Percentiles rank a stretch among this genome's conserved stretches.
phyloP scores from a whole-genome alignment of 2,329 filamentous ascomycete genomes.

The Arthrobotrys megalospora region DNA sequence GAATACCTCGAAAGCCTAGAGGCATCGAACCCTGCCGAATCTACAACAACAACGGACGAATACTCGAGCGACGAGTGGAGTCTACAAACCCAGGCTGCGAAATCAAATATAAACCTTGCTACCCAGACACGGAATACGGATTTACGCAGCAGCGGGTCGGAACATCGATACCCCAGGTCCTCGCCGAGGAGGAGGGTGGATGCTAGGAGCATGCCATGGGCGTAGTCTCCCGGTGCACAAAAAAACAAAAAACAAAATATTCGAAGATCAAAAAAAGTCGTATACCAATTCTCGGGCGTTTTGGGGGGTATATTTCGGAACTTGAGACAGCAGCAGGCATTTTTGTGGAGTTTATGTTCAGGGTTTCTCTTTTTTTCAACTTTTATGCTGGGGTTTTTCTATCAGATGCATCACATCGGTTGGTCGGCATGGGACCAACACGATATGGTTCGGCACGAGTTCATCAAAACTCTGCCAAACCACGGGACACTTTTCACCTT shows the following conservation, averaged over 20 bases:
- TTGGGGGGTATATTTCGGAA: too few species aligned
- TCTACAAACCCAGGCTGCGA: constrained; percentile 3
- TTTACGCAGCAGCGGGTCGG: constrained; percentile 7
- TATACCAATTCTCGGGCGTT: too few species aligned
- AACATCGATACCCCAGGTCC: constrained; percentile 13
- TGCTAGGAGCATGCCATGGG: neutral
- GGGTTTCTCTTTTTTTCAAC: neutral
- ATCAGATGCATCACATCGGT: too few species aligned
- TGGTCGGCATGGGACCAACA: neutral
- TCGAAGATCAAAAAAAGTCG: neutral
- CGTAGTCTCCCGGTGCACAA: neutral
- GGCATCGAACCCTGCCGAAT: constrained; percentile 3
- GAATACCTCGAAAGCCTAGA: constrained; percentile 23
- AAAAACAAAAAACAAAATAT: constrained; percentile 1
- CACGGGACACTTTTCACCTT: neutral
- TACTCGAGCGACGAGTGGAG: constrained; percentile 6
- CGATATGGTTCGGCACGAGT: neutral
- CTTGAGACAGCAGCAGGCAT: too few species aligned
- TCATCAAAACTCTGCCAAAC: too few species aligned
- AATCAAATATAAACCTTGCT: constrained; percentile 2
- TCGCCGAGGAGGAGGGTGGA: constrained; percentile 1
- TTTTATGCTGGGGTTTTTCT: too few species aligned
- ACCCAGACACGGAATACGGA: neutral
- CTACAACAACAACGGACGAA: constrained; percentile 2
- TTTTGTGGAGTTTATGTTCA: too few species aligned